Base-by-base conservation (phyloP, 2,329 filamentous ascomycete species). In the Diaporthe helianthi region DNA sequence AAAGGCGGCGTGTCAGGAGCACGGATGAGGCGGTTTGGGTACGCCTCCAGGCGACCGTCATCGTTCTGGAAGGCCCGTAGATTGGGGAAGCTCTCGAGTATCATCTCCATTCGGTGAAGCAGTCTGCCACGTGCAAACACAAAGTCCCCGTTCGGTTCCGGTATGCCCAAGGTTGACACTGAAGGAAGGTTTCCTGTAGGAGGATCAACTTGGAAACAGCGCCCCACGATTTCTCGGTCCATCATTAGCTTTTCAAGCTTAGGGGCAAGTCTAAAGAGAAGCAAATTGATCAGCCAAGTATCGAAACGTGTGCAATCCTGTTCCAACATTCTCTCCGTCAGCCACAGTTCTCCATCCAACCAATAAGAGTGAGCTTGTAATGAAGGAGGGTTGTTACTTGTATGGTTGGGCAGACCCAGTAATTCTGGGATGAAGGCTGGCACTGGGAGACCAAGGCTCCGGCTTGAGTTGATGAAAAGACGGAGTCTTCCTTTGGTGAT, bases 51-150 rank as follows among this genome's bases (percentile, higher is more conserved):
- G 19, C 2, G 10, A 0, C 6, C 3, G 13, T 44, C 38, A 19
- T 46, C 2, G 19, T 46, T 46, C 19, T 46, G 44, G 19, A 46
- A 46, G 8, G 19, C 19, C 9, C 44, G 3, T 7, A 46, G 19
- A 22, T 46, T 46, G 19, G 44, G 44, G 8, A 46, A 46, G 19
- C 19, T 46, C 19, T 2, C 9, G 8, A 46, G 6, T 4, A 46
- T 4, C 1, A 4, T 22, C 8, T 46, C 44, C 44, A 22, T 46
- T 8, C 10, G 19, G 12, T 19, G 17, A 0, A 2, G 2, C 38
- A n/a, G 6, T 10, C 7, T 1, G 19, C 3, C 9, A 10, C 1
- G 3, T 10, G 8, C 0, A 19, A 12, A 4, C 17, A 3, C 1
- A 4, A 10, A n/a, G 19, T 10, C 19, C 2, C 19, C 44, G 19